Conservation (phyloP, 352 stramenopile species). For the Phytophthora pinifolia region DNA sequence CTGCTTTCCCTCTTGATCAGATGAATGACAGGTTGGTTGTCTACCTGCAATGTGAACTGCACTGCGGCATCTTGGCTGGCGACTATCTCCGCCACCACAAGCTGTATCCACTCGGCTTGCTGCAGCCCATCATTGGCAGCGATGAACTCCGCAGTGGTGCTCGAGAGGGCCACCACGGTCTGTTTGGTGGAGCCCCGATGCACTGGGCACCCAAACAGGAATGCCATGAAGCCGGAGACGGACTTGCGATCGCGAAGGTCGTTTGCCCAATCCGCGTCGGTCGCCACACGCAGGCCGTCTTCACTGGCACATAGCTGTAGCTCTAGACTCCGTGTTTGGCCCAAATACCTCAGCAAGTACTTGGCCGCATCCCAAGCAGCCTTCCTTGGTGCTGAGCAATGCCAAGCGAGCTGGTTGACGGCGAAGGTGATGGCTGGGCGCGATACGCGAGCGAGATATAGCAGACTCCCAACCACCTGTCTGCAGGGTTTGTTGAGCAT, state of each 20-base stretch:
- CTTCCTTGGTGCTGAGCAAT: no score
- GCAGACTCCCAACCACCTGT: no score
- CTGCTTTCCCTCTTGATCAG: constrained; percentile 1
- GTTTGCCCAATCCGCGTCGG: constrained; percentile 28
- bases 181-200: constrained; percentile 26
- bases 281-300: background rate
- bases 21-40: constrained; percentile 8
- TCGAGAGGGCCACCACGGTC: constrained; percentile 21
- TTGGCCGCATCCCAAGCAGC: background rate
- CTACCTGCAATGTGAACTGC: constrained; percentile 7
- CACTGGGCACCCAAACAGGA: constrained; percentile 15
- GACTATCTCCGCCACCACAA: background rate
- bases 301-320: no score
- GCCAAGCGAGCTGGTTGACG: no score
- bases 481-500: no score
- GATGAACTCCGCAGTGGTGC: constrained; percentile 6
- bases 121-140: background rate
- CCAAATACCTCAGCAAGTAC: constrained; percentile 1
- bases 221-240: constrained; percentile 10
- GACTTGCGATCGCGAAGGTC: constrained; percentile 18
- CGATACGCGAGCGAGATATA: no score
- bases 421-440: no score
- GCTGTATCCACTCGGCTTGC: background rate
- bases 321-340: background rate
- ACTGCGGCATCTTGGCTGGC: background rate